Evolutionary conservation across 2,329 filamentous ascomycete species (phyloP).

Genomic region (Curvularia verruculosa): DNA sequence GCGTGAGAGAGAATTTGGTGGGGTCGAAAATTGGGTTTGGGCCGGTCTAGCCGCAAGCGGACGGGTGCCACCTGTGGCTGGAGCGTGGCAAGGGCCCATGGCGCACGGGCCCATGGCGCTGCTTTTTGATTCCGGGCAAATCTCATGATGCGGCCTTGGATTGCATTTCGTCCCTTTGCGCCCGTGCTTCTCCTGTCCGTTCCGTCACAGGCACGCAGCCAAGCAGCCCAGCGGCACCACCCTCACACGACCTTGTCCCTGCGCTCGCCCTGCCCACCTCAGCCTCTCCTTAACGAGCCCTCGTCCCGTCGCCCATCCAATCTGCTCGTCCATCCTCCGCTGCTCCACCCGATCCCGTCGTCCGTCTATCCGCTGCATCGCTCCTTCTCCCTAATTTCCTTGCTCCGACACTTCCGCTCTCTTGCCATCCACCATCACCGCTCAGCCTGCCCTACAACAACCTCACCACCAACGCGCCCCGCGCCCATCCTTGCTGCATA

Average conservation of each 20-base stretch:
- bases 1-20: slow-evolving; percentile 32
- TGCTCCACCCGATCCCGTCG: background rate
- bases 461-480: slow-evolving; percentile 9
- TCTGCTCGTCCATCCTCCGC: background rate
- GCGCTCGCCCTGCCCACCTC: slow-evolving; percentile 38
- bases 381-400: slow-evolving; percentile 34
- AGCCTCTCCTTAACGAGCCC: slow-evolving; percentile 43
- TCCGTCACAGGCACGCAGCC: slow-evolving; percentile 10
- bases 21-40: slow-evolving; percentile 34
- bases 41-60: slow-evolving; percentile 15
- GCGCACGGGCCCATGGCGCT: background rate
- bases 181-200: slow-evolving; percentile 23
- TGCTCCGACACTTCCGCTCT: slow-evolving; percentile 37
- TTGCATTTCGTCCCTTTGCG: background rate
- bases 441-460: slow-evolving; percentile 12
- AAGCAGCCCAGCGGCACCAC: slow-evolving; percentile 27
- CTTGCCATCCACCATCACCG: slow-evolving; percentile 14
- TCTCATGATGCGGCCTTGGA: slow-evolving; percentile 32
- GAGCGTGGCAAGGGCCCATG: background rate
- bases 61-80: slow-evolving; percentile 2
- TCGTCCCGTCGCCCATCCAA: background rate
- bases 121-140: slow-evolving; percentile 5
- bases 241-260: slow-evolving; percentile 38
- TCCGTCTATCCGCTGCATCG: slow-evolving; percentile 12
- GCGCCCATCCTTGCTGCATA: slow-evolving; percentile 1